Percentiles rank a stretch among this genome's conserved stretches.
These are phyloP conservation scores for Populus hybrid DNA, from an alignment of 441 rosid species.

Conservation along the genomic window DNA sequence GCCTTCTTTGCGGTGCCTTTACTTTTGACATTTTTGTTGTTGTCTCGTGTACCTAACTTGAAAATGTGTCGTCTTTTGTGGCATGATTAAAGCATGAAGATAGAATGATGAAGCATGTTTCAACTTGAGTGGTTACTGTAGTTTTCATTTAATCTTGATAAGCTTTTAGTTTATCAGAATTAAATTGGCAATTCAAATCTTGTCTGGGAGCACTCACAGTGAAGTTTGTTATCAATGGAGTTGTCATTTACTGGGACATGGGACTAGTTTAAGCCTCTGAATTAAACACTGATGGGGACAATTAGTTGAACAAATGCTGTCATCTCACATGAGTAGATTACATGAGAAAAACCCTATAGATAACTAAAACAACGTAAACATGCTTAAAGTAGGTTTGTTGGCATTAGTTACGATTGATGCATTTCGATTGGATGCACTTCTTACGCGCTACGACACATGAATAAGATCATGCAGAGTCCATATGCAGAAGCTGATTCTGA, in stretches of 20 bases:
- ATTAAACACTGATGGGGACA: background rate
- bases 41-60: background rate
- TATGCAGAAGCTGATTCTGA: background rate
- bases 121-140: background rate
- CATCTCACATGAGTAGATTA: background rate
- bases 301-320: background rate
- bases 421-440: background rate
- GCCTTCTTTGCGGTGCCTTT: background rate
- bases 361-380: background rate
- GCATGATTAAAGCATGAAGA: background rate
- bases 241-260: background rate
- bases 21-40: background rate
- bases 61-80: background rate
- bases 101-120: background rate
- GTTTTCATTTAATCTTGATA: background rate
- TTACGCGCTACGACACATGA: background rate
- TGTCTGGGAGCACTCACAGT: too few relatives aligned
- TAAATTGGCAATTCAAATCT: background rate
- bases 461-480: background rate
- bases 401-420: background rate
- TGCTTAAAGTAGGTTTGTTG: background rate
- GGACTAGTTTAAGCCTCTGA: background rate
- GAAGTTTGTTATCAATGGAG: background rate
- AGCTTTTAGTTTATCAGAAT: too few relatives aligned
- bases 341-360: background rate